These are phyloP conservation scores for Fragilaria radians DNA, from an alignment of 108 stramenopile genomes.

Conservation along the genomic window DNA sequence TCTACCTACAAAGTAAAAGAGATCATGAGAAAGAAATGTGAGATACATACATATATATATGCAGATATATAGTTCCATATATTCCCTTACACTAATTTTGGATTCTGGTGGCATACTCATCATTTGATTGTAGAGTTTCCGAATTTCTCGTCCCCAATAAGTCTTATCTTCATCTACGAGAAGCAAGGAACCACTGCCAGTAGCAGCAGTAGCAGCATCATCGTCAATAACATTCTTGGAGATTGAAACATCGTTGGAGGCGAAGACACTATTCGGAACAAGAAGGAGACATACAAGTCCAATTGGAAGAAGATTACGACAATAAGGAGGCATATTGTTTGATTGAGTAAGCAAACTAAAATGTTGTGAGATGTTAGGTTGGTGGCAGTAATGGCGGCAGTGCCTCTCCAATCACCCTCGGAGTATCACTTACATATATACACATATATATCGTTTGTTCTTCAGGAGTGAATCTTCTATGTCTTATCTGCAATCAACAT, in stretches of 20 bases:
- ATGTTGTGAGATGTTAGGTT: too few relatives aligned
- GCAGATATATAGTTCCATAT: background rate
- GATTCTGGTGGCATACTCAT: background rate
- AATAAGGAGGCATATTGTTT: background rate
- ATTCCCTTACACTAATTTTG: background rate
- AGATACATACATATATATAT: background rate
- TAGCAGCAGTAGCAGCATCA: background rate
- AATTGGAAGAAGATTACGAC: background rate
- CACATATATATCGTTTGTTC: too few relatives aligned
- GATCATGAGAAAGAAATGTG: background rate
- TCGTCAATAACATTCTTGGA: background rate
- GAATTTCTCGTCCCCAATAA: background rate
- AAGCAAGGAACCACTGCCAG: too few relatives aligned
- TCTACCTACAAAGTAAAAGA: background rate
- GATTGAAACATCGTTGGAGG: background rate
- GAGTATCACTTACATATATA: too few relatives aligned
- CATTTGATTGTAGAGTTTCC: background rate
- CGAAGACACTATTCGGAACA: background rate
- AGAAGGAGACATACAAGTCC: background rate
- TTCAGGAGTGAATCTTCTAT: too few relatives aligned
- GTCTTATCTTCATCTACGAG: background rate
- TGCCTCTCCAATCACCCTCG: too few relatives aligned
- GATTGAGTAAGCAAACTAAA: too few relatives aligned
- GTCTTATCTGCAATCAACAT: too few relatives aligned
- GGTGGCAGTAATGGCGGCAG: too few relatives aligned